Percentiles rank a stretch among this genome's conserved stretches.
Evolutionary conservation across 1,139 yeast species (phyloP).

Genomic region (Tardiomyces depauwii): DNA sequence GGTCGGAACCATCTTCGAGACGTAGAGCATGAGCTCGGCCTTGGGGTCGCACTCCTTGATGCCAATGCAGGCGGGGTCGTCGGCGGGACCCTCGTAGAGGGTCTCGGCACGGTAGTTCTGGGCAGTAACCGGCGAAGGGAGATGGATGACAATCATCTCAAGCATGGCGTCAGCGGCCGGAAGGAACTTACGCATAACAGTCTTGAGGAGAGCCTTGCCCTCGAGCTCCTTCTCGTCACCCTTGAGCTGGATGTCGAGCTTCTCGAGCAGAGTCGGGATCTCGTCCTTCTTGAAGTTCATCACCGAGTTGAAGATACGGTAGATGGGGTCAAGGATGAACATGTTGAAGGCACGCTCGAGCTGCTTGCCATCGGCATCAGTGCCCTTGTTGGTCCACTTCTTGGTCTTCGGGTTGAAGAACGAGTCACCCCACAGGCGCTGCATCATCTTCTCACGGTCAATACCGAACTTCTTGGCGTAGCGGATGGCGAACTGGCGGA

Average conservation of each 20-base stretch:
- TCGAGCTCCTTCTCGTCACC: constrained; percentile 32
- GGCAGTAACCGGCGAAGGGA: constrained; percentile 60
- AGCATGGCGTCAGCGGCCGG: constrained; percentile 42
- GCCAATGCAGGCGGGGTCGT: constrained; percentile 83
- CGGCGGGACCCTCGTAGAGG: constrained; percentile 98
- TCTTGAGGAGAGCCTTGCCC: constrained; percentile 44
- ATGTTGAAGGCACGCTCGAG: constrained; percentile 80
- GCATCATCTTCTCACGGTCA: constrained; percentile 63
- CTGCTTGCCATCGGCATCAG: constrained; percentile 32
- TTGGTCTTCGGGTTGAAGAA: constrained; percentile 84
- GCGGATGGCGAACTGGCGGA: constrained; percentile 78
- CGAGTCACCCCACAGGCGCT: constrained; percentile 94
- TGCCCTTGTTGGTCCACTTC: constrained; percentile 52
- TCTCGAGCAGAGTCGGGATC: constrained; percentile 60
- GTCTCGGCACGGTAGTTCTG: constrained; percentile 99
- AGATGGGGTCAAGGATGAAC: constrained; percentile 79
- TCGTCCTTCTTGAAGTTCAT: constrained; percentile 59
- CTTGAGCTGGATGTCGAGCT: constrained; percentile 52
- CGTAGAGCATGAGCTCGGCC: constrained; percentile 98
- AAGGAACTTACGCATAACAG: constrained; percentile 47
- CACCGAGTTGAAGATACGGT: constrained; percentile 79
- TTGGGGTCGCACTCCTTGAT: constrained; percentile 98
- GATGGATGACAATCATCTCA: constrained; percentile 31
- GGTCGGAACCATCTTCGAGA: constrained; percentile 99
- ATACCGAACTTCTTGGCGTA: constrained; percentile 81